Conservation (phyloP, 176 grass and related monocot species). For the Aechmea fasciata region DNA sequence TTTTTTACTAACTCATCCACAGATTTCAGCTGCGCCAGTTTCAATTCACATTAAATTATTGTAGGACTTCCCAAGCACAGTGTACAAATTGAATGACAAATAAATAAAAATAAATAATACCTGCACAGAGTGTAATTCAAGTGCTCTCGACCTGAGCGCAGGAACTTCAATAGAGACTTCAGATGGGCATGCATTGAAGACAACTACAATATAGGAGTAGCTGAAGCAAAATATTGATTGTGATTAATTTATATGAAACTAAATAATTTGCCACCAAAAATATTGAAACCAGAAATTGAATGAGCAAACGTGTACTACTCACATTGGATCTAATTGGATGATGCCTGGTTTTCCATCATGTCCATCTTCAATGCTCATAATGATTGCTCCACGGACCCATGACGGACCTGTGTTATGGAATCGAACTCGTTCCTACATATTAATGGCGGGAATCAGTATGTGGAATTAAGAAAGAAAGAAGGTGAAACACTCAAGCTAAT, state of each 20-base stretch:
- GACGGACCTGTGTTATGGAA: conserved; percentile 83
- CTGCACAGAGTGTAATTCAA: conserved; percentile 79
- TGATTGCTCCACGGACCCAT: conserved; percentile 54
- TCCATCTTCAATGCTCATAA: conserved; percentile 82
- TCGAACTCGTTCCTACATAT: conserved; percentile 46
- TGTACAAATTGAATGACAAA: not conserved
- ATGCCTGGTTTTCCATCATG: conserved; percentile 26
- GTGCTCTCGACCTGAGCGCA: conserved; percentile 31
- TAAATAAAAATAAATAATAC: conserved; percentile 22
- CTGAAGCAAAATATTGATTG: conserved; percentile 25
- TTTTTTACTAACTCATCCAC: conserved; percentile 42
- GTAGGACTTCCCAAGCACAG: not conserved
- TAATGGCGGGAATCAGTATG: conserved; percentile 19
- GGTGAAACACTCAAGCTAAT: not conserved
- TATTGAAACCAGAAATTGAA: not conserved
- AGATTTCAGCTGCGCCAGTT: conserved; percentile 49
- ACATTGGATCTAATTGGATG: conserved; percentile 58
- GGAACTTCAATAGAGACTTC: conserved; percentile 47
- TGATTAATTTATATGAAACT: conserved; percentile 4
- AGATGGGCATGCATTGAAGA: conserved; percentile 66
- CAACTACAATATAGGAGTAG: conserved; percentile 44
- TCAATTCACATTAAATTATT: not conserved
- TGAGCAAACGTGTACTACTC: conserved; percentile 12
- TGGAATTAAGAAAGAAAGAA: not conserved
- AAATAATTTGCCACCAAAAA: not conserved